Evolutionary conservation across 2,329 filamentous ascomycete genomes (phyloP).

Genomic region (Gremmenia infestans): DNA sequence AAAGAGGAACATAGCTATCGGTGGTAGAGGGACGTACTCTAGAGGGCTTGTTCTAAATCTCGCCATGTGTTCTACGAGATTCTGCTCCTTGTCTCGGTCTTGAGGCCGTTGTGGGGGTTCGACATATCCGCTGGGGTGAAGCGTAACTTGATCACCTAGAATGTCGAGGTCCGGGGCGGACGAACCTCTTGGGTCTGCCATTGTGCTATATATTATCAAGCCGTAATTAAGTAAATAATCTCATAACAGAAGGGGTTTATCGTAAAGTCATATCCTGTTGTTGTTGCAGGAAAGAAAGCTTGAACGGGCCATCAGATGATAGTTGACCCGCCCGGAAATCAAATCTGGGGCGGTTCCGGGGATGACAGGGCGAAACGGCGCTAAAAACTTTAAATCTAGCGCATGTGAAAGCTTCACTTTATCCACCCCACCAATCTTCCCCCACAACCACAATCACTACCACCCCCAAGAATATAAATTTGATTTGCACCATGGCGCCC

Average conservation of each 20-base stretch:
- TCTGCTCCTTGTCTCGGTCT: constrained; percentile 58
- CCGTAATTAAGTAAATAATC: background rate
- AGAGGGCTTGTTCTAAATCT: constrained; percentile 71
- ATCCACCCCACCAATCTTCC: background rate
- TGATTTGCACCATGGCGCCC: constrained; percentile 15
- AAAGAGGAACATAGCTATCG: background rate
- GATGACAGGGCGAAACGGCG: background rate
- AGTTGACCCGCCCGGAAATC: background rate
- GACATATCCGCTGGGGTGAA: constrained; percentile 67
- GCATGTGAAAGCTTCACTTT: constrained; percentile 16
- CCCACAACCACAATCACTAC: background rate
- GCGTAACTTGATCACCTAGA: constrained; percentile 66
- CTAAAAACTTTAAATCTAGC: constrained; percentile 5
- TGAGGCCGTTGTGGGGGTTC: constrained; percentile 40
- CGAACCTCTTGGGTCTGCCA: constrained; percentile 31
- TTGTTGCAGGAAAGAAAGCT: background rate
- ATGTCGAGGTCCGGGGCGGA: constrained; percentile 71
- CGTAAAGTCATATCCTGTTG: background rate
- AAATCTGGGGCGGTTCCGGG: constrained; percentile 6
- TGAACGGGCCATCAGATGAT: background rate
- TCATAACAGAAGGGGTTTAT: constrained; percentile 5
- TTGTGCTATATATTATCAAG: constrained; percentile 19
- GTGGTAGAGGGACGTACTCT: constrained; percentile 39
- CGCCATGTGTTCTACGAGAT: constrained; percentile 76
- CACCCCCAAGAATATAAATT: background rate